Conservation (phyloP, 768 basidiomycete genomes). For the Leccinum incarnatum region DNA sequence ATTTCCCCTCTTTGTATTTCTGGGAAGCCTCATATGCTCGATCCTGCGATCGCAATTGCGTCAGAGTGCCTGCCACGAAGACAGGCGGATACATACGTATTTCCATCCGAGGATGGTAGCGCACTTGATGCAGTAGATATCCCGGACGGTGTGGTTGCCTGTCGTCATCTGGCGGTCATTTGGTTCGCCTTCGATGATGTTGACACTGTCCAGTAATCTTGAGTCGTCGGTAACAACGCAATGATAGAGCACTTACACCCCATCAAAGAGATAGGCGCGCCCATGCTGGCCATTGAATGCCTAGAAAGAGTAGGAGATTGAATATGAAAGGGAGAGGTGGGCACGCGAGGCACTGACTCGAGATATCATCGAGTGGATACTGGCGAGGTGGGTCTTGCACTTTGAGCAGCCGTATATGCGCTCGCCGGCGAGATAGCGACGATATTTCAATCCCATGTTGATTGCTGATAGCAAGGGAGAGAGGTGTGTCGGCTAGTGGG, state of each 20-base stretch:
- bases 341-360: slow-evolving; percentile 49
- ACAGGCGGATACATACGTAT: slow-evolving; percentile 59
- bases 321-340: slow-evolving; percentile 7
- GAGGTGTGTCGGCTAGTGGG: neutral
- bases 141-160: slow-evolving; percentile 92
- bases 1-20: slow-evolving; percentile 99
- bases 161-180: slow-evolving; percentile 96
- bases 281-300: slow-evolving; percentile 98
- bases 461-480: neutral
- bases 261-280: slow-evolving; percentile 90
- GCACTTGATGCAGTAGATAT: slow-evolving; percentile 94
- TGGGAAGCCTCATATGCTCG: slow-evolving; percentile 86
- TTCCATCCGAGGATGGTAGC: slow-evolving; percentile 90
- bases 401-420: slow-evolving; percentile 85
- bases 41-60: slow-evolving; percentile 53
- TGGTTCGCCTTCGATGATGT: slow-evolving; percentile 85
- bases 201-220: slow-evolving; percentile 58
- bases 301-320: slow-evolving; percentile 41
- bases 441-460: slow-evolving; percentile 85
- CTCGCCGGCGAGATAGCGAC: slow-evolving; percentile 79
- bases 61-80: neutral
- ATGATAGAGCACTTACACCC: slow-evolving; percentile 62
- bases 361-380: slow-evolving; percentile 87
- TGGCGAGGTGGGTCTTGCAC: slow-evolving; percentile 90
- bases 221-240: slow-evolving; percentile 10